Percentiles rank a stretch among this genome's conserved stretches.
phyloP scores from a whole-genome alignment of 164 flowering plant species.

The Nelumbo lutea region DNA sequence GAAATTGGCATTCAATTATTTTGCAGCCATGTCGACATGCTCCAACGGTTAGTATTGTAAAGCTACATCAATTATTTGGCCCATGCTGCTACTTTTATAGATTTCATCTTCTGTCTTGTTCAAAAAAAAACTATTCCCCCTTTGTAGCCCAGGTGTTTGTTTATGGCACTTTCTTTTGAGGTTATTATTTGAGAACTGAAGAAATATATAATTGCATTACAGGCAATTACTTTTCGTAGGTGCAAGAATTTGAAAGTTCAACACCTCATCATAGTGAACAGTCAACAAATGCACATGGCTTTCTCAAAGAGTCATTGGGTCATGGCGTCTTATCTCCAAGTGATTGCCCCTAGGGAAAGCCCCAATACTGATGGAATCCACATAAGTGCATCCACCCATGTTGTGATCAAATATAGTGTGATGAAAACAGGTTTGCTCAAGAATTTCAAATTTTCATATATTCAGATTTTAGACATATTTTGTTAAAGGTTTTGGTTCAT shows the following conservation, averaged over 20 bases:
- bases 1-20: slow-evolving; percentile 13
- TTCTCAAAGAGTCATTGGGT: slow-evolving; percentile 60
- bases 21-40: slow-evolving; percentile 86
- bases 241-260: slow-evolving; percentile 62
- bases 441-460: background rate
- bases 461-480: background rate
- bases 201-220: slow-evolving; percentile 13
- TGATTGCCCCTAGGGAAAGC: slow-evolving; percentile 63
- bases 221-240: slow-evolving; percentile 86
- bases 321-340: slow-evolving; percentile 39
- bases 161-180: too few species aligned
- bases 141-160: too few species aligned
- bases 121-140: background rate
- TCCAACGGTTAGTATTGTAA: slow-evolving; percentile 62
- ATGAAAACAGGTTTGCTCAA: slow-evolving; percentile 64
- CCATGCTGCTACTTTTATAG: slow-evolving; percentile 6
- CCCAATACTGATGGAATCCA: slow-evolving; percentile 98
- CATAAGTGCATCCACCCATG: slow-evolving; percentile 58
- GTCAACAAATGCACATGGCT: slow-evolving; percentile 88
- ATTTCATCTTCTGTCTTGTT: background rate
- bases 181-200: too few species aligned
- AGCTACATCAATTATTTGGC: slow-evolving; percentile 3
- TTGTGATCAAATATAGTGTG: slow-evolving; percentile 43
- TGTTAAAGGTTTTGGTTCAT: slow-evolving; percentile 3
- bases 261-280: slow-evolving; percentile 42